phyloP scores from a whole-genome alignment of 345 rosid species.

The Geranium rotundifolium region DNA sequence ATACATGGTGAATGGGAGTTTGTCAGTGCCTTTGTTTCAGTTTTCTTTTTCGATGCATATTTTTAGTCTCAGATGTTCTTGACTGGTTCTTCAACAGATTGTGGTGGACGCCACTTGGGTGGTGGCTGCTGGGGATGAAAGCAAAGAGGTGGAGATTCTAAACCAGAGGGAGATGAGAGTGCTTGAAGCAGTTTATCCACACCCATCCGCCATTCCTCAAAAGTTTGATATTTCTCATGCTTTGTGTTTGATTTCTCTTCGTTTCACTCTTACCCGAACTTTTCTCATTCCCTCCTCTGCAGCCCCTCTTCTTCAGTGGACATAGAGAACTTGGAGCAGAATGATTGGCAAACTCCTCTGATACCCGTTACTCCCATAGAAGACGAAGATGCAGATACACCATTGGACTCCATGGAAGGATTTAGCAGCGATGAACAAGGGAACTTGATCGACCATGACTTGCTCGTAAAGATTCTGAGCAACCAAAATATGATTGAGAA shows the following conservation, averaged over 20 bases:
- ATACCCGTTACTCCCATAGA: constrained; percentile 76
- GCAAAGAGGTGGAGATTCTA: constrained; percentile 57
- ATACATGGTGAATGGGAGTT: constrained; percentile 54
- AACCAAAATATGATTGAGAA: constrained; percentile 70
- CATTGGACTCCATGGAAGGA: constrained; percentile 32
- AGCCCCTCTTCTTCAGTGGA: constrained; percentile 54
- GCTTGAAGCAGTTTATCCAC: constrained; percentile 94
- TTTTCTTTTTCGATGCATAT: constrained; percentile 13
- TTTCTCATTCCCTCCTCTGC: constrained; percentile 22
- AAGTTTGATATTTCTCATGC: constrained; percentile 36
- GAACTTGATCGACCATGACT: constrained; percentile 57
- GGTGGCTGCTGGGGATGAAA: constrained; percentile 91
- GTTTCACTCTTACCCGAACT: constrained; percentile 11
- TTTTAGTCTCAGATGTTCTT: neutral
- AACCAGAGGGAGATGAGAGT: constrained; percentile 80
- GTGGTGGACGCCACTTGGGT: constrained; percentile 45
- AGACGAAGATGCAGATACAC: constrained; percentile 67
- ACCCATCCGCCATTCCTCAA: constrained; percentile 72
- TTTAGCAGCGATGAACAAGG: constrained; percentile 57
- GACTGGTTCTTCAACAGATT: constrained; percentile 34
- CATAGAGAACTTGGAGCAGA: constrained; percentile 23
- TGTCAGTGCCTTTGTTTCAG: no score
- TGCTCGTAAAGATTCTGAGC: constrained; percentile 71
- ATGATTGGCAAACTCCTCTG: constrained; percentile 35
- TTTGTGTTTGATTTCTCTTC: constrained; percentile 21